Base-by-base conservation (phyloP, 306 rosid species). In the Senna siamea region DNA sequence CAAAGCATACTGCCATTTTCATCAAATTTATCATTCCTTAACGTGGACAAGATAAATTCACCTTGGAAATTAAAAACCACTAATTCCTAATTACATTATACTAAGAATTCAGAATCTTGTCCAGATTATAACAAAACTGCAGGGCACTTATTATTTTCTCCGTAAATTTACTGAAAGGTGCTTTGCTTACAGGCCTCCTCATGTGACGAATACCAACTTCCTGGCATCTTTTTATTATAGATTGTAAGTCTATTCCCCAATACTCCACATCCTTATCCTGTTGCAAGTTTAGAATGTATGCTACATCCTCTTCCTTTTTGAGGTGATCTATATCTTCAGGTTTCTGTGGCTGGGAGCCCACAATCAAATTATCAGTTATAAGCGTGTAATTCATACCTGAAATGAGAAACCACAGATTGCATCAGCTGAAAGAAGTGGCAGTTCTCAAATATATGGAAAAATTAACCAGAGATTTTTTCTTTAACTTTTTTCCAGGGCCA, bases 291-390 rank as follows among this genome's bases (percentile, higher is more conserved):
- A 94, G 81, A 89, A 89, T 87, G 86, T 88, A 91, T 7, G 93
- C 90, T 69, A 93, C 98, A 74, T 77, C 84, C 87, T 91, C 91
- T 83, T 79, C 90, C 76, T 84, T 82, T 70, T 77, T 88, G 23
- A 94, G 88, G 78, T 89, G 89, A 79, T 88, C 87, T 20, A 91
- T 79, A 70, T 94, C 98, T 75, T 85, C 90, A 4, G 93, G 91
- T 83, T 89, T 91, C 83, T 93, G 97, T 74, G 97, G 98, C 81
- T 91, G 98, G 58, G 98, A 93, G 22, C 97, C 97, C 78, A 93
- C 97, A 26, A 93, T 88, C 82, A 93, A 73, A 68, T 87, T 40
- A 44, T 91, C 96, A 65, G 91, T 82, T 85, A 94, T 85, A 73
- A 80, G 79, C 15, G 88, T 92, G 80, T 88, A 94, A 84, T 89